Base-by-base conservation (phyloP, 371 early-diverging fungal genomes). In the Chytridium lagenaria region DNA sequence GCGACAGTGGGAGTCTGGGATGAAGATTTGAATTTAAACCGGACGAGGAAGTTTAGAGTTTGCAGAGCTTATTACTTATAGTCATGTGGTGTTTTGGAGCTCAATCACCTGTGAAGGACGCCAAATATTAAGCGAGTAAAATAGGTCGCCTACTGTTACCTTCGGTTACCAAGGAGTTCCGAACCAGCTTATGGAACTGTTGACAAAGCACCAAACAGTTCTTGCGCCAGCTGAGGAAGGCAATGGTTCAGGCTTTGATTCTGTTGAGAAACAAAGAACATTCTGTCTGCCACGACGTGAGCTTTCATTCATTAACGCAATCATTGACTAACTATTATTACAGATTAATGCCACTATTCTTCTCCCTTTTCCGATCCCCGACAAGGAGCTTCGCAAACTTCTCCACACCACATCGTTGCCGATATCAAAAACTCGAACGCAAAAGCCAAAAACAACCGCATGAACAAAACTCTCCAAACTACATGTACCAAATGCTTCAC, bases 401-500 rank as follows among this genome's bases (percentile, higher is more conserved):
- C 87, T 98, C 50, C 95, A 96, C 84, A 89, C 80, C 93, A 95
- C 76, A 98, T 98, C 76, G 94, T 98, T 16, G 91, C 87, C 69
- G 98, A 98, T 78, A 95, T 98, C 85, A 94, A 94, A 78, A 89
- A 87, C 71, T 88, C 94, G 66, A 98, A 98, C 81, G 88, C 89
- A 57, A 94, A 94, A 78, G 89, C 90, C 34, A 95, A 94, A 82
- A 96, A 98, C 88, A 95, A 97, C 87, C 93, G 92, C 78, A 83
- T 98, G 70, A 98, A 98, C 90, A 95, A 93, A 81, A 89, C 93
- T 1, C 86, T 98, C 50, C 98, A 98, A 93, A 94, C 68, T 95
- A 91, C 79, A 95, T 98, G 95, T 98, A 94, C 80, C 93, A 92
- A 67, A 92, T 98, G 88, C 83, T 97, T 34, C 76, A 81, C 51